These are phyloP conservation scores for Leccinum fallax DNA, from an alignment of 1,284 basidiomycete species.

Conservation along the genomic window DNA sequence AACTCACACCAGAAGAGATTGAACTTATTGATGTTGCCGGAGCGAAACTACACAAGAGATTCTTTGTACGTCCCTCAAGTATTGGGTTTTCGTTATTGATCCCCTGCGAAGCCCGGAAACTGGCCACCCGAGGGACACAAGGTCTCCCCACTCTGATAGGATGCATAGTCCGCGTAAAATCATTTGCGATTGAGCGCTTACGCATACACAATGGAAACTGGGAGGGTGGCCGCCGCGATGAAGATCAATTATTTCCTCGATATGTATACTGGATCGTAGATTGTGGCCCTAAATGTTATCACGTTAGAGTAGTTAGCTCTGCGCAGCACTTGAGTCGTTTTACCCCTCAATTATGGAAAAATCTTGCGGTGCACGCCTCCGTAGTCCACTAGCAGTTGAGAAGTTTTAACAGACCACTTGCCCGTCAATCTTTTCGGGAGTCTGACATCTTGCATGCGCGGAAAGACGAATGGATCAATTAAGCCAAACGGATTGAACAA, in stretches of 20 bases:
- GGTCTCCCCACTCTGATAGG: not conserved
- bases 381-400: too few species aligned
- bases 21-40: conserved; percentile 63
- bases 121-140: conserved; percentile 21
- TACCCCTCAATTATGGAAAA: not conserved
- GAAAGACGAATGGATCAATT: too few species aligned
- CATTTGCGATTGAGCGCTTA: not conserved
- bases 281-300: not conserved
- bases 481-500: too few species aligned
- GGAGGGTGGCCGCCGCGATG: not conserved
- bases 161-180: not conserved
- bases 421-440: too few species aligned
- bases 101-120: conserved; percentile 13
- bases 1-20: conserved; percentile 64
- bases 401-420: too few species aligned
- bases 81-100: conserved; percentile 5
- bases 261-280: not conserved
- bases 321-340: not conserved
- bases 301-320: not conserved
- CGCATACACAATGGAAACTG: not conserved
- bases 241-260: not conserved
- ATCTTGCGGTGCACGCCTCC: not conserved
- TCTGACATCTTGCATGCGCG: too few species aligned
- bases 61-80: conserved; percentile 23
- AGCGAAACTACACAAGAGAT: conserved; percentile 56